A percentile compares a stretch with the other conserved stretches of the same genome.
These are phyloP conservation scores for Talaromyces sp. DNA, from an alignment of 2,329 filamentous ascomycete species.

Conservation along the genomic window DNA sequence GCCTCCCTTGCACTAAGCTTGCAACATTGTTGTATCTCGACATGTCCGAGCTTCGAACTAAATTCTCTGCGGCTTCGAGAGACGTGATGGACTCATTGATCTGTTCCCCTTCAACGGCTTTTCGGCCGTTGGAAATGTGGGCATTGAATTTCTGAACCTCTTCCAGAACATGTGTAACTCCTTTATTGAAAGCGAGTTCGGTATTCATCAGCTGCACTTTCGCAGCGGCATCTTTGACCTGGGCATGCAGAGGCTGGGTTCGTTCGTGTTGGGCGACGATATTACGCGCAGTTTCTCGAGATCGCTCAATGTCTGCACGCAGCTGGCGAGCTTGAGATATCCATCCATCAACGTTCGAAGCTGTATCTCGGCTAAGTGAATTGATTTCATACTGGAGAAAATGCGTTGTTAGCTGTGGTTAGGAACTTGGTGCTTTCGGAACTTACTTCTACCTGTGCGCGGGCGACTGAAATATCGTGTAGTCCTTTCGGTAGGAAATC, in stretches of 20 bases:
- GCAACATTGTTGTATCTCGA: slow-evolving; percentile 38
- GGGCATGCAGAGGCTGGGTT: slow-evolving; percentile 60
- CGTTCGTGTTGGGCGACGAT: slow-evolving; percentile 75
- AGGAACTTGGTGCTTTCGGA: background rate
- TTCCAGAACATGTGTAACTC: slow-evolving; percentile 50
- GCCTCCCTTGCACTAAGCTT: slow-evolving; percentile 61
- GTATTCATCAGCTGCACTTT: slow-evolving; percentile 56
- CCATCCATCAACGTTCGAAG: slow-evolving; percentile 80
- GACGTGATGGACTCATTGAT: slow-evolving; percentile 48
- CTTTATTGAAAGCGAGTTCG: slow-evolving; percentile 60
- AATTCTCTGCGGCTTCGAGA: slow-evolving; percentile 44
- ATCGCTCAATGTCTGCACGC: slow-evolving; percentile 79
- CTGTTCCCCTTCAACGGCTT: slow-evolving; percentile 44
- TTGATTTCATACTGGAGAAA: slow-evolving; percentile 64
- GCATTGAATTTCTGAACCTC: slow-evolving; percentile 51
- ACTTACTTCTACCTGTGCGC: slow-evolving; percentile 53
- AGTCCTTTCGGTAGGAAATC: slow-evolving; percentile 50
- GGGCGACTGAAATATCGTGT: slow-evolving; percentile 50
- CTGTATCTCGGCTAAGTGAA: slow-evolving; percentile 70
- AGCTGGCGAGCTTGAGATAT: slow-evolving; percentile 78
- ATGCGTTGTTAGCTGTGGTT: background rate
- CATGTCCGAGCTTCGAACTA: slow-evolving; percentile 28
- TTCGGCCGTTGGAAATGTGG: slow-evolving; percentile 47
- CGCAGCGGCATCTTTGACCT: slow-evolving; percentile 59
- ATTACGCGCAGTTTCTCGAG: slow-evolving; percentile 72